phyloP scores from a whole-genome alignment of 306 rosid species.

The Vigna trinervia region DNA sequence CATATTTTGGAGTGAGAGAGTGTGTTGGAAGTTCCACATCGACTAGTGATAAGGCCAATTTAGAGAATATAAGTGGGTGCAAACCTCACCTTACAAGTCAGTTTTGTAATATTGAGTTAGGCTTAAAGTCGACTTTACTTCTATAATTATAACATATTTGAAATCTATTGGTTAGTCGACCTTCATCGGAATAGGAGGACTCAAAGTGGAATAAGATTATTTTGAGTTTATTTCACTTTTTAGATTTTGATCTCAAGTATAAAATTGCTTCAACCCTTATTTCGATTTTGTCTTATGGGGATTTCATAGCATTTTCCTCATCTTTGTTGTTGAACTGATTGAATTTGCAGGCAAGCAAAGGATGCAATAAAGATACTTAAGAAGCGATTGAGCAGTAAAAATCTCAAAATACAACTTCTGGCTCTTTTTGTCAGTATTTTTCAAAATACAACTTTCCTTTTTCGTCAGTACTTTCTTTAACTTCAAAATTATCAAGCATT shows the following conservation, averaged over 20 bases:
- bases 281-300: constrained; percentile 15
- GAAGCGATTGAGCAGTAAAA: constrained; percentile 83
- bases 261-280: constrained; percentile 6
- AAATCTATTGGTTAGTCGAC: not conserved
- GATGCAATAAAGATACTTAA: constrained; percentile 93
- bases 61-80: too few relatives aligned
- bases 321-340: constrained; percentile 37
- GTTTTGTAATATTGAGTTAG: too few relatives aligned
- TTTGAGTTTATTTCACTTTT: constrained; percentile 32
- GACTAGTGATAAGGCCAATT: too few relatives aligned
- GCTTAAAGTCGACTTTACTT: too few relatives aligned
- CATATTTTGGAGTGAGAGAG: too few relatives aligned
- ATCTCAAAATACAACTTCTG: constrained; percentile 79
- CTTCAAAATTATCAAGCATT: constrained; percentile 28
- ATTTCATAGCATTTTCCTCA: constrained; percentile 27
- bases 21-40: too few relatives aligned
- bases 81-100: too few relatives aligned
- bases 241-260: constrained; percentile 41
- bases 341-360: constrained; percentile 88
- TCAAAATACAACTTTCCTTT: not conserved
- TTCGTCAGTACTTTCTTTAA: constrained; percentile 24
- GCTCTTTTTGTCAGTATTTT: constrained; percentile 83
- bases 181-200: not conserved
- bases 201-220: not conserved
- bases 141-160: not conserved